Percentiles rank a stretch among this genome's conserved stretches.
Evolutionary conservation across 805 yeast genomes (phyloP).

Genomic region (Wickerhamiella domercqiae): DNA sequence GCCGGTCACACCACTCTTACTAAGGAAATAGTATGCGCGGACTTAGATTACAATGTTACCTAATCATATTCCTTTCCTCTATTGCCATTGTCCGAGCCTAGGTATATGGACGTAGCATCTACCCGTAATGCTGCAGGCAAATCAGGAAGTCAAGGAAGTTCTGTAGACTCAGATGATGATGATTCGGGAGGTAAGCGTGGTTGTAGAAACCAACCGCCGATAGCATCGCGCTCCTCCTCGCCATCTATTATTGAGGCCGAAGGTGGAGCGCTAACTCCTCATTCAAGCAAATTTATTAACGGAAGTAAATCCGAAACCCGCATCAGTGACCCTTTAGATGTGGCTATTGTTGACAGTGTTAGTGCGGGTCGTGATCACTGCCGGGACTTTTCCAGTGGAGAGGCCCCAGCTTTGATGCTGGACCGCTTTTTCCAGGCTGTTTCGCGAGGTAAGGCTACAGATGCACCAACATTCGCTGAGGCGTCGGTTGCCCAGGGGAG

Average conservation of each 20-base stretch:
- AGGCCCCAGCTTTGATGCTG: background rate
- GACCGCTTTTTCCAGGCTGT: background rate
- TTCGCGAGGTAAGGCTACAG: background rate
- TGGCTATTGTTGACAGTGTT: background rate
- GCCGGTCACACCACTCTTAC: no score
- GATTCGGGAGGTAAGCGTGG: constrained; percentile 20
- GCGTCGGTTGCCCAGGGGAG: constrained; percentile 11
- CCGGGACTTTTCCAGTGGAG: no score
- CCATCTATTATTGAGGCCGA: background rate
- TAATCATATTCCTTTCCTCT: no score
- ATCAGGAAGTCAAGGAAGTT: constrained; percentile 9
- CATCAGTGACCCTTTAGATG: background rate
- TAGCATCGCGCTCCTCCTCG: constrained; percentile 1
- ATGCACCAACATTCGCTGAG: background rate
- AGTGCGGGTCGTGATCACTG: no score
- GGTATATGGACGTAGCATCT: constrained; percentile 10
- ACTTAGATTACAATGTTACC: no score
- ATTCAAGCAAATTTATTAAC: no score
- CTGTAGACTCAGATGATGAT: constrained; percentile 17
- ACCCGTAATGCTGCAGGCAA: constrained; percentile 11
- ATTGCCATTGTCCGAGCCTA: no score
- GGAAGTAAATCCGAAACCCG: background rate
- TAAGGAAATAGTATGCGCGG: no score
- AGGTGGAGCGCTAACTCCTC: background rate
- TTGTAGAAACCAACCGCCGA: constrained; percentile 4